phyloP scores from a whole-genome alignment of 495 filamentous ascomycete species.

The Xylaria flabelliformis region DNA sequence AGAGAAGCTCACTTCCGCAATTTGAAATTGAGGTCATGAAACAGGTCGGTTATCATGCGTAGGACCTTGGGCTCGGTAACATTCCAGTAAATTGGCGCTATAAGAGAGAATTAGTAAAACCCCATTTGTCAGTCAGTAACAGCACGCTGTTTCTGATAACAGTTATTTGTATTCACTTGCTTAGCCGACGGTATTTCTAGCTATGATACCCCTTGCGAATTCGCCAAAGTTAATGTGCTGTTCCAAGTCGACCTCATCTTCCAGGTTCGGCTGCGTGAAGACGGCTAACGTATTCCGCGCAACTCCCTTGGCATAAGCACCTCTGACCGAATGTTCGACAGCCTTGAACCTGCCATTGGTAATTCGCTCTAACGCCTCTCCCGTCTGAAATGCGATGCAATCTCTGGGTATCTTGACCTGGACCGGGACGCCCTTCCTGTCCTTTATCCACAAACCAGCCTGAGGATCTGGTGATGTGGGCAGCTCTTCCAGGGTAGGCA shows the following conservation, averaged over 20 bases:
- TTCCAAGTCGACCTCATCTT: slow-evolving; percentile 79
- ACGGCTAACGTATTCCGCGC: slow-evolving; percentile 95
- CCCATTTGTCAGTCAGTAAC: slow-evolving; percentile 18
- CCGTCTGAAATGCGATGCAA: slow-evolving; percentile 95
- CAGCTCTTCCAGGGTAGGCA: slow-evolving; percentile 71
- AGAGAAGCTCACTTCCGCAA: background rate
- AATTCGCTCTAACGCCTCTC: slow-evolving; percentile 87
- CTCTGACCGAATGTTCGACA: slow-evolving; percentile 95
- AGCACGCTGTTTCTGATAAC: background rate
- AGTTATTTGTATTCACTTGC: slow-evolving; percentile 13
- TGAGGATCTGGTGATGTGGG: slow-evolving; percentile 75
- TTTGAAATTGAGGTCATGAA: background rate
- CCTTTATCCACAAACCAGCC: slow-evolving; percentile 90
- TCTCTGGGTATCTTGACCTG: slow-evolving; percentile 90
- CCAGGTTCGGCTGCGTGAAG: slow-evolving; percentile 95
- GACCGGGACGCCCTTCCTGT: slow-evolving; percentile 74
- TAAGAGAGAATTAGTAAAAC: background rate
- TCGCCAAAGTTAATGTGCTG: slow-evolving; percentile 79
- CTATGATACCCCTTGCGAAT: slow-evolving; percentile 84
- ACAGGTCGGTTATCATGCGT: background rate
- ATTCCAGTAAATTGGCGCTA: background rate
- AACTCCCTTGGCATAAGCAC: slow-evolving; percentile 60
- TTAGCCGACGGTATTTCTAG: slow-evolving; percentile 69
- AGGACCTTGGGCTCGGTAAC: background rate
- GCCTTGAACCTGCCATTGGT: slow-evolving; percentile 88